Evolutionary conservation across 345 rosid genomes (phyloP), one percentile per base, ranked within the genome.

Genomic region (Lumnitzera racemosa): DNA sequence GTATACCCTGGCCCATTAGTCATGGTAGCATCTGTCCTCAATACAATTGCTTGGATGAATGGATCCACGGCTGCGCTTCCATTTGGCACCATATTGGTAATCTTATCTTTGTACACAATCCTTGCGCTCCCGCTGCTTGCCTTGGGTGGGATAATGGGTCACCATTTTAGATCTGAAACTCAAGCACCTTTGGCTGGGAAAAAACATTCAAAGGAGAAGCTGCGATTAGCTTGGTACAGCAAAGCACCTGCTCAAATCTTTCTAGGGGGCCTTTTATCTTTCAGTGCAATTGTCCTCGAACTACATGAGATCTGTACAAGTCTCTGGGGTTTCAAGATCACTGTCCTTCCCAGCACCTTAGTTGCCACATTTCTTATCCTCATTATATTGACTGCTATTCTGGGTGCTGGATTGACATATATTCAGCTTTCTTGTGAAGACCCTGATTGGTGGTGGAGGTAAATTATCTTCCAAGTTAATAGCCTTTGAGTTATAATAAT

Each of bases 361-460:
- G 70, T 86, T 59, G 65, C 74, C 51, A 79, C 82, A 20, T 80
- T 83, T 66, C 43, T 78, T 66, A 72, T 89, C 66, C 83, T 89
- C 47, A 31, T 82, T 63, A 49, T 86, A 66, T 75, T 89, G 68
- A 81, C 82, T 20, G 78, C 80, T 24, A 71, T 81, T 25, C 66
- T 89, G 51, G 76, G 89, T 60, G 60, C 87, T 52, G 84, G 86
- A 70, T 77, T 91, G 85, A 87, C 92, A 15, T 82, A 79, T 70
- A 74, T 88, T 72, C 96, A 89, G 69, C 88, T 89, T 24, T 83
- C 95, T 5, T 72, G 80, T 52, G 96, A 89, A 71, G 90, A 91
- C 74, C 96, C 83, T 64, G 71, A 81, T 66, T 91, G 96, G 96
- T 91, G 95, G 98, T 89, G 98, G 98, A 89, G 95, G 96, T 87